Evolutionary conservation across 2,329 filamentous ascomycete genomes (phyloP).

Genomic region (Tolypocladium paradoxum): DNA sequence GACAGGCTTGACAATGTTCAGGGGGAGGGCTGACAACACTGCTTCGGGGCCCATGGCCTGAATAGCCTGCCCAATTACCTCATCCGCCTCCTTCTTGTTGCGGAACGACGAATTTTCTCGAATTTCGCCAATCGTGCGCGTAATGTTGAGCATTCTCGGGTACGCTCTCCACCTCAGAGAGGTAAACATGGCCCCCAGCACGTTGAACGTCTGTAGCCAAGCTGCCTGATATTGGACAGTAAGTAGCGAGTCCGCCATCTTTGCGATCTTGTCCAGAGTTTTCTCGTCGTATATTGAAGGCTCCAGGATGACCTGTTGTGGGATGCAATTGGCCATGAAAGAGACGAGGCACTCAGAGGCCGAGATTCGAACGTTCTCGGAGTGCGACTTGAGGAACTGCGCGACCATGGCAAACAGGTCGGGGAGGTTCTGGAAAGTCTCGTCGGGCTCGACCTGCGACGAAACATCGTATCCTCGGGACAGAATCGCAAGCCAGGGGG

Average conservation of each 20-base stretch:
- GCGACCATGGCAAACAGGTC: constrained; percentile 73
- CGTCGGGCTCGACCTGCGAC: constrained; percentile 75
- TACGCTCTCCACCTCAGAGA: constrained; percentile 74
- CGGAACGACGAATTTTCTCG: constrained; percentile 80
- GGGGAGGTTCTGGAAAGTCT: constrained; percentile 85
- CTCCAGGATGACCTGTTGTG: constrained; percentile 70
- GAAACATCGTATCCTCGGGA: constrained; percentile 92
- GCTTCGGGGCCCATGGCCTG: constrained; percentile 81
- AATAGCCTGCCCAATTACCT: constrained; percentile 78
- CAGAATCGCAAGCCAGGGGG: constrained; percentile 92
- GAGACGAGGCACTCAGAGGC: constrained; percentile 92
- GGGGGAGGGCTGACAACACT: constrained; percentile 69
- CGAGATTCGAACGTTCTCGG: constrained; percentile 87
- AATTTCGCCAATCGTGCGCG: constrained; percentile 74
- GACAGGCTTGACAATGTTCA: constrained; percentile 72
- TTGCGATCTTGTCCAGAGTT: constrained; percentile 69
- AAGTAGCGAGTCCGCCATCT: constrained; percentile 61
- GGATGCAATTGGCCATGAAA: constrained; percentile 83
- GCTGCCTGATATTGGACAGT: constrained; percentile 88
- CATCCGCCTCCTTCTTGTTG: constrained; percentile 90
- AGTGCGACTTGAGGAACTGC: constrained; percentile 72
- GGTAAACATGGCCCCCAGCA: constrained; percentile 80
- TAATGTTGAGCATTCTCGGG: constrained; percentile 65
- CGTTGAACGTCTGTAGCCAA: constrained; percentile 89
- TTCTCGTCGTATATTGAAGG: constrained; percentile 92